A percentile compares a stretch with the other conserved stretches of the same genome.
phyloP scores from a whole-genome alignment of 495 filamentous ascomycete genomes.

The Niebla homalea region DNA sequence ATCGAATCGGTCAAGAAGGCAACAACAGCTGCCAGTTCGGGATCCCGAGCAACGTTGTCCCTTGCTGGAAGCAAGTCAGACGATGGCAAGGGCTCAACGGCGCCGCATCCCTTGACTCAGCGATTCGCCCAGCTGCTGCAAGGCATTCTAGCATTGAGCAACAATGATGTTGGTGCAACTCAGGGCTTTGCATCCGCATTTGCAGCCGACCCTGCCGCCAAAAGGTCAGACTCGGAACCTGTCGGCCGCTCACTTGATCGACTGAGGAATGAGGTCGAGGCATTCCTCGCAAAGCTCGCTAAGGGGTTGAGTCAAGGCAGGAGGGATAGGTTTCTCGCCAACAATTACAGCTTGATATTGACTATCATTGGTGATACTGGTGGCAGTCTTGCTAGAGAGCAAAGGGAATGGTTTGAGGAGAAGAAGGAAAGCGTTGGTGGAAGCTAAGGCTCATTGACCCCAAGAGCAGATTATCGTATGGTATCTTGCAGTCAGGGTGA shows the following conservation, averaged over 20 bases:
- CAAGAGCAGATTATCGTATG: no score
- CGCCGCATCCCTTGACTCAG: constrained; percentile 84
- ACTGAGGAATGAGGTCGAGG: constrained; percentile 64
- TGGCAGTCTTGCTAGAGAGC: constrained; percentile 12
- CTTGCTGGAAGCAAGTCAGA: constrained; percentile 34
- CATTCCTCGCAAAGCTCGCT: constrained; percentile 55
- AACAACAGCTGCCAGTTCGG: constrained; percentile 28
- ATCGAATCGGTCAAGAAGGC: constrained; percentile 64
- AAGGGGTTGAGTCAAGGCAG: constrained; percentile 62
- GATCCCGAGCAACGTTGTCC: constrained; percentile 40
- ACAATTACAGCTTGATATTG: constrained; percentile 84
- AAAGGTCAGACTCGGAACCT: constrained; percentile 81
- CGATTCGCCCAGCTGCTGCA: constrained; percentile 83
- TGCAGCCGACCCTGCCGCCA: not conserved
- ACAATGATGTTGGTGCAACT: constrained; percentile 31
- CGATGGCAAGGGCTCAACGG: constrained; percentile 56
- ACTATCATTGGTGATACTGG: constrained; percentile 53
- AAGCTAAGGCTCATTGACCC: not conserved
- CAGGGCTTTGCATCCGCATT: not conserved
- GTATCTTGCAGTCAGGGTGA: no score
- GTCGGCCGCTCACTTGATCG: constrained; percentile 66
- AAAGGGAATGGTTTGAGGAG: constrained; percentile 15
- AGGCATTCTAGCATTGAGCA: constrained; percentile 66
- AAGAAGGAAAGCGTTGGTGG: constrained; percentile 13
- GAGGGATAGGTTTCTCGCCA: constrained; percentile 75